phyloP scores from a whole-genome alignment of 257 asterid species.

The Ocimum tenuiflorum region DNA sequence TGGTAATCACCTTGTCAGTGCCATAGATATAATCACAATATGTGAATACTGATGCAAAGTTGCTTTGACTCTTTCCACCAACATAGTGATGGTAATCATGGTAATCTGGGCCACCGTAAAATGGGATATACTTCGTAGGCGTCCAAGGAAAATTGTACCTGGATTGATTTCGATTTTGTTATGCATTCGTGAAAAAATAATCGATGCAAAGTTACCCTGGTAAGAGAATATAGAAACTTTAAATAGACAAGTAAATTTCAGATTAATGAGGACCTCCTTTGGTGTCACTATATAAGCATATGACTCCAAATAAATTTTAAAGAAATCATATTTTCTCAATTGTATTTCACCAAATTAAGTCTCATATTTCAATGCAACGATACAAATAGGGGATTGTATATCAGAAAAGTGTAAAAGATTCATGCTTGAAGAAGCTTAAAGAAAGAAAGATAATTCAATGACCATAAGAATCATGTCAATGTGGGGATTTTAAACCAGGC shows the following conservation, averaged over 20 bases:
- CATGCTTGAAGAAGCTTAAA: neutral
- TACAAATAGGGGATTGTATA: neutral
- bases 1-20: slow-evolving; percentile 75
- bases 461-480: neutral
- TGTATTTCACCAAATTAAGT: neutral
- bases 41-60: slow-evolving; percentile 96
- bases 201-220: neutral
- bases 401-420: neutral
- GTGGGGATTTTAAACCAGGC: neutral
- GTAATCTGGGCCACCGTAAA: slow-evolving; percentile 95
- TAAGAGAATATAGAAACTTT: neutral
- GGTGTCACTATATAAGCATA: no score
- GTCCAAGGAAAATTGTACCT: slow-evolving; percentile 97
- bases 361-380: no score
- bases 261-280: neutral
- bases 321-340: neutral
- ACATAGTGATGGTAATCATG: slow-evolving; percentile 99
- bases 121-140: slow-evolving; percentile 78
- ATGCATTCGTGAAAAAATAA: slow-evolving; percentile 4
- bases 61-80: slow-evolving; percentile 95
- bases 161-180: slow-evolving; percentile 5
- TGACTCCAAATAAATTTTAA: no score
- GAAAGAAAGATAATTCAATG: neutral
- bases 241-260: neutral
- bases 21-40: slow-evolving; percentile 94